Evolutionary conservation across 2,329 filamentous ascomycete genomes (phyloP).

Genomic region (Dothideomycetidae sp.): DNA sequence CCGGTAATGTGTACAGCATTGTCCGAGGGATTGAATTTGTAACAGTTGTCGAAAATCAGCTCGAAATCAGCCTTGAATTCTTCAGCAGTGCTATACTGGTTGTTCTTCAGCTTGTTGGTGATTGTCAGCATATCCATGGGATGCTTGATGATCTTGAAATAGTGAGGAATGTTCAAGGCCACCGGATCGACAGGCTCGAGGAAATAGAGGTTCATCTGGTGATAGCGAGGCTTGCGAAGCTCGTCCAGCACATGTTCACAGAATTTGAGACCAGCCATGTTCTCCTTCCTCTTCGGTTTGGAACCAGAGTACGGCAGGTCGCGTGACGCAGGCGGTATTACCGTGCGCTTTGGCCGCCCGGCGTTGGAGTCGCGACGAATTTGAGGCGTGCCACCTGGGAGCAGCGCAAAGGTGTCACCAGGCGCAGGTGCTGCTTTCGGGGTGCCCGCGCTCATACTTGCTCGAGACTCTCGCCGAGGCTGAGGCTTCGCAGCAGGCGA

Average conservation of each 20-base stretch:
- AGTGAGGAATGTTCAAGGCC: constrained; percentile 81
- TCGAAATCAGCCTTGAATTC: constrained; percentile 76
- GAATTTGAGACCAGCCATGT: constrained; percentile 77
- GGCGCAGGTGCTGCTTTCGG: constrained; percentile 34
- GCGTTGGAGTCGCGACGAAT: constrained; percentile 78
- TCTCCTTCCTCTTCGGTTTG: constrained; percentile 82
- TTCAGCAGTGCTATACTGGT: constrained; percentile 66
- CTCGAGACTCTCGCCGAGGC: constrained; percentile 21
- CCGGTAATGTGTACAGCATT: constrained; percentile 62
- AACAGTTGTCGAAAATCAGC: constrained; percentile 79
- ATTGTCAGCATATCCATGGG: constrained; percentile 93
- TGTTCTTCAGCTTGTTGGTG: constrained; percentile 56
- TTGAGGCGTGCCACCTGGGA: constrained; percentile 61
- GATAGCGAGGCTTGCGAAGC: constrained; percentile 60
- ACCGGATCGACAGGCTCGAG: constrained; percentile 80
- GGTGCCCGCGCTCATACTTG: constrained; percentile 19
- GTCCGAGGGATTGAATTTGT: constrained; percentile 72
- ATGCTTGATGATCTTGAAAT: constrained; percentile 87
- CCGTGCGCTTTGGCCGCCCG: constrained; percentile 79
- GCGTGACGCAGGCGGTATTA: constrained; percentile 78
- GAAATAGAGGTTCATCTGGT: constrained; percentile 57
- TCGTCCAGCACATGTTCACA: constrained; percentile 71
- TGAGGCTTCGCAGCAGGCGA: constrained; percentile 17
- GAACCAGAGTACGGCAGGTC: constrained; percentile 76
- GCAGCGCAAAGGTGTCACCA: constrained; percentile 55